These are phyloP conservation scores for Ochetophila trinervis DNA, from an alignment of 306 rosid genomes.

Conservation along the genomic window DNA sequence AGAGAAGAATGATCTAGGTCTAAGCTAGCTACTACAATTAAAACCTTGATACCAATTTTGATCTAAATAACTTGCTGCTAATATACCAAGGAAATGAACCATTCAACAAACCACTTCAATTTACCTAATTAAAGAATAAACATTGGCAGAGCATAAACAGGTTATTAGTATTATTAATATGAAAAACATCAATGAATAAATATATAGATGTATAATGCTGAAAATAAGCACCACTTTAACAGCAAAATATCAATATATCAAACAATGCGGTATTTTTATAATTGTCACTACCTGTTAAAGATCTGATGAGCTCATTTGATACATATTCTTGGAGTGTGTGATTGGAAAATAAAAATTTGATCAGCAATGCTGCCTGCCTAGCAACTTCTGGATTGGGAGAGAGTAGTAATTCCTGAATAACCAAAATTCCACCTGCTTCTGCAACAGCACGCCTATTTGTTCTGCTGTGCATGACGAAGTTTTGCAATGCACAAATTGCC, in stretches of 20 bases:
- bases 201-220: background rate
- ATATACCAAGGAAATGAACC: too few species aligned
- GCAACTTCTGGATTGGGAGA: constrained; percentile 76
- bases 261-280: background rate
- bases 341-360: constrained; percentile 85
- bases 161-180: background rate
- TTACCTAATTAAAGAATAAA: too few species aligned
- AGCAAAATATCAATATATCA: background rate
- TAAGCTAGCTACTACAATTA: too few species aligned
- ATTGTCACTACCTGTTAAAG: constrained; percentile 66
- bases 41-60: too few species aligned
- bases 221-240: background rate
- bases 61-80: too few species aligned
- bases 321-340: constrained; percentile 95
- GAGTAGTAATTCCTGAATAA: constrained; percentile 85
- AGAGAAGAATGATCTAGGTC: too few species aligned
- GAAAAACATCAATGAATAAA: background rate
- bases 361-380: constrained; percentile 81
- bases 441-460: constrained; percentile 97
- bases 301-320: constrained; percentile 93
- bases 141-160: too few species aligned
- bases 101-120: too few species aligned
- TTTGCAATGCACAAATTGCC: constrained; percentile 91
- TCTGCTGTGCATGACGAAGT: constrained; percentile 95
- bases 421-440: constrained; percentile 96